Evolutionary conservation across 345 rosid species (phyloP), one percentile per base, ranked within the genome.

Genomic region (Alliaria petiolata): DNA sequence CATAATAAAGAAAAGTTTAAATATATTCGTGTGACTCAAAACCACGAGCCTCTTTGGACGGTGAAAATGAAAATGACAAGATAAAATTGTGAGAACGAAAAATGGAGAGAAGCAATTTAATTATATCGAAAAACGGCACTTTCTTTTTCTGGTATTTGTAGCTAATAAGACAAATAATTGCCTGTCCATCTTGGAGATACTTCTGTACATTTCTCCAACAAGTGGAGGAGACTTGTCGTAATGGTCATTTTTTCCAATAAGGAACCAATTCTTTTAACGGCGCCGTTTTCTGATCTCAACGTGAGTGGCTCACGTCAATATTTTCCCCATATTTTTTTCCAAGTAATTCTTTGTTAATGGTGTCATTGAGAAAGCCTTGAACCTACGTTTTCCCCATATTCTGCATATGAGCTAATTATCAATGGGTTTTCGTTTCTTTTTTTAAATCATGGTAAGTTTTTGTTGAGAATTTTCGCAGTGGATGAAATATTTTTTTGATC

Each of bases 221-320:
- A 72, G 70, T 55, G 65, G 42, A 9, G 63, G 70, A 25, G 15
- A 45, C 26, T 72, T 64, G 59, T 40, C 43, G 46, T 25, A 44
- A 53, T 52, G 36, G 6, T 31, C 13, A 20, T 46, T 22, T 22
- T 22, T 22, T 22, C 7, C 4, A n/a, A 22, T 43, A 4, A 15
- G 70, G 40, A 53, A 47, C 61, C 46, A 43, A 28, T 55, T 12
- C 50, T 8, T 13, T 4, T 0, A 36, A 40, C 71, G 77, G 77
- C 77, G 65, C 77, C 77, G 50, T 72, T 64, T 72, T 2, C 4
- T 62, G 5, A 17, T 31, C 46, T n/a, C 55, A 11, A 53, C 38
- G 46, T 62, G 38, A 40, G 19, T 62, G 44, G 45, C 42, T 38
- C 22, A 5, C 31, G 16, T 15, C 56, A 46, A n/a, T n/a, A n/a